A percentile compares a stretch with the other conserved stretches of the same genome.
Evolutionary conservation across 2,329 filamentous ascomycete species (phyloP).

Genomic region (Podosphaera fusca): DNA sequence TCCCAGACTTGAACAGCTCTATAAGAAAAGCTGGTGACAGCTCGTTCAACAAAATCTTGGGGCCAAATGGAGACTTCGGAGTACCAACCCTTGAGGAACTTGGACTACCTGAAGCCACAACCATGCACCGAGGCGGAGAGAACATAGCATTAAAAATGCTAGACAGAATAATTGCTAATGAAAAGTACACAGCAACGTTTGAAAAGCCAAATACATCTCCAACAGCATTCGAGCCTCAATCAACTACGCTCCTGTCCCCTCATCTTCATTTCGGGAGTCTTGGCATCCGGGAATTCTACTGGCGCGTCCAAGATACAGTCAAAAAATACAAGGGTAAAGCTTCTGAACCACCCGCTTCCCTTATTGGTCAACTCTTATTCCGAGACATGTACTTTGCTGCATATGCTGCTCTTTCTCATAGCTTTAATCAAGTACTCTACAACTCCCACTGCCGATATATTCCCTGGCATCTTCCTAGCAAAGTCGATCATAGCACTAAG

Average conservation of each 20-base stretch:
- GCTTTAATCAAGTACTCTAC: constrained; percentile 39
- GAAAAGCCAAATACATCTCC: constrained; percentile 56
- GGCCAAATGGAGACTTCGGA: constrained; percentile 44
- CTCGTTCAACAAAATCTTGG: constrained; percentile 37
- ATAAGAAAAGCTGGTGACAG: constrained; percentile 30
- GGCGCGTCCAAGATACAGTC: constrained; percentile 41
- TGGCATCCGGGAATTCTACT: constrained; percentile 50
- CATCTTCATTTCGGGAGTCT: constrained; percentile 54
- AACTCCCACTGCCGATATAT: constrained; percentile 52
- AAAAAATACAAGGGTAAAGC: constrained; percentile 27
- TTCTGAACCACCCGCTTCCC: constrained; percentile 36
- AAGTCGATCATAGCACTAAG: constrained; percentile 20
- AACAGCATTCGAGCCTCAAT: constrained; percentile 47
- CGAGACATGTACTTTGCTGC: constrained; percentile 69
- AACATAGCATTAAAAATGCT: constrained; percentile 35
- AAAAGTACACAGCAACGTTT: constrained; percentile 48
- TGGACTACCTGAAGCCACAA: constrained; percentile 43
- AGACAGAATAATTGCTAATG: constrained; percentile 32
- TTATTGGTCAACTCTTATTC: constrained; percentile 53
- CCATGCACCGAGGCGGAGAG: constrained; percentile 49
- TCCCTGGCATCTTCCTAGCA: constrained; percentile 53
- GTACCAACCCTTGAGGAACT: constrained; percentile 51
- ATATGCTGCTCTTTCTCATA: constrained; percentile 41
- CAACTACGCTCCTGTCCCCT: constrained; percentile 50
- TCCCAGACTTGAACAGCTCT: constrained; percentile 36